Conservation (phyloP, 345 rosid species). For the Triadica sebifera region DNA sequence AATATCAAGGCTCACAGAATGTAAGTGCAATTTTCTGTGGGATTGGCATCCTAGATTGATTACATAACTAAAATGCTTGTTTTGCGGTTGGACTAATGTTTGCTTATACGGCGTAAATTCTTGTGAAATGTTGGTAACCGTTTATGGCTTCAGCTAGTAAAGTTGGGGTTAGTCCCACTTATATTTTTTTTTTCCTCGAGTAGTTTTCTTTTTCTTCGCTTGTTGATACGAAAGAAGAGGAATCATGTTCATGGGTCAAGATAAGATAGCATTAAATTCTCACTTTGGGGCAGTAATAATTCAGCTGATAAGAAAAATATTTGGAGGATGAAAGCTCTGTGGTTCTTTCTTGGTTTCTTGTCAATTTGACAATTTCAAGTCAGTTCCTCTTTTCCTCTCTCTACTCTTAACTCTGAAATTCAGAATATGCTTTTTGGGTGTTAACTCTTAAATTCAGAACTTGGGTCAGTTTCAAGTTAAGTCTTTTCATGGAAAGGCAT, state of each 20-base stretch:
- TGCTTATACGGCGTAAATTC: not conserved
- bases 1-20: constrained; percentile 53
- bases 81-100: not conserved
- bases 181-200: not conserved
- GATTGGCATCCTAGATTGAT: not conserved
- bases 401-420: not conserved
- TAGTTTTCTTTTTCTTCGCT: not conserved
- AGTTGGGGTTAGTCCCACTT: not conserved
- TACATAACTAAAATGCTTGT: not conserved
- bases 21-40: constrained; percentile 29
- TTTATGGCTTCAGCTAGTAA: not conserved
- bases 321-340: constrained; percentile 29
- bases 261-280: constrained; percentile 22
- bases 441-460: not conserved
- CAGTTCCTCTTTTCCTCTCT: constrained; percentile 20
- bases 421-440: not conserved
- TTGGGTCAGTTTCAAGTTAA: not conserved
- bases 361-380: constrained; percentile 44
- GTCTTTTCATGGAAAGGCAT: not conserved
- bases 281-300: constrained; percentile 28
- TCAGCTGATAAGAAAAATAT: constrained; percentile 13
- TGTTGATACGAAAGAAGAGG: not conserved
- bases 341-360: constrained; percentile 32
- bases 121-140: not conserved
- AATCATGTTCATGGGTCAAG: constrained; percentile 4